A percentile compares a stretch with the other conserved stretches of the same genome.
phyloP scores from a whole-genome alignment of 495 filamentous ascomycete species.

The Cladorrhinum samala region DNA sequence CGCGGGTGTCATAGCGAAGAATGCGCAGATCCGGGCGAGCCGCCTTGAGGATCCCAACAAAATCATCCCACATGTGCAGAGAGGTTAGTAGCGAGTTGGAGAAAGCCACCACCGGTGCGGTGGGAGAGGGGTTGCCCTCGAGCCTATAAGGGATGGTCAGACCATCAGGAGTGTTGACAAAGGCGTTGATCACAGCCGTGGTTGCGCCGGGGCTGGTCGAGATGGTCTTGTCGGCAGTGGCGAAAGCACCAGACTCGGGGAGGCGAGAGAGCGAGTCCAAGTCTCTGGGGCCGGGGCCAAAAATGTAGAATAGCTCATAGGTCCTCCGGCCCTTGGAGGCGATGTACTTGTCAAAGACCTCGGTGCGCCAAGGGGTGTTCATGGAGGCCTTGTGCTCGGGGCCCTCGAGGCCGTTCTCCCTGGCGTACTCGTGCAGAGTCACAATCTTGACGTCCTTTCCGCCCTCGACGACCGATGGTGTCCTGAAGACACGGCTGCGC shows the following conservation, averaged over 20 bases:
- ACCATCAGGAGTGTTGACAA: slow-evolving; percentile 63
- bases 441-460: slow-evolving; percentile 46
- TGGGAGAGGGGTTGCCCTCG: slow-evolving; percentile 60
- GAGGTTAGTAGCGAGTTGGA: slow-evolving; percentile 70
- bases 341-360: slow-evolving; percentile 52
- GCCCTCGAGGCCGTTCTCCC: slow-evolving; percentile 57
- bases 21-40: slow-evolving; percentile 60
- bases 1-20: slow-evolving; percentile 65
- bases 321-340: slow-evolving; percentile 48
- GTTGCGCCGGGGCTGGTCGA: slow-evolving; percentile 31
- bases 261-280: slow-evolving; percentile 43
- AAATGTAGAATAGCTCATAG: slow-evolving; percentile 71
- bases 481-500: slow-evolving; percentile 59
- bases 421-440: slow-evolving; percentile 64
- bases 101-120: slow-evolving; percentile 63
- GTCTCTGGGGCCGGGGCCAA: slow-evolving; percentile 67
- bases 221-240: slow-evolving; percentile 49
- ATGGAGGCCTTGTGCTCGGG: slow-evolving; percentile 56
- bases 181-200: slow-evolving; percentile 54
- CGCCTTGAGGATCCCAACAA: slow-evolving; percentile 53
- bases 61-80: slow-evolving; percentile 69
- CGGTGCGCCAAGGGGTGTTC: slow-evolving; percentile 50
- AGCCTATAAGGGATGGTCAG: slow-evolving; percentile 63
- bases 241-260: slow-evolving; percentile 35
- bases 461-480: slow-evolving; percentile 40